Percentiles rank a stretch among this genome's conserved stretches.
These are phyloP conservation scores for Nyssa sinensis DNA, from an alignment of 148 eudicot genomes.

Conservation along the genomic window DNA sequence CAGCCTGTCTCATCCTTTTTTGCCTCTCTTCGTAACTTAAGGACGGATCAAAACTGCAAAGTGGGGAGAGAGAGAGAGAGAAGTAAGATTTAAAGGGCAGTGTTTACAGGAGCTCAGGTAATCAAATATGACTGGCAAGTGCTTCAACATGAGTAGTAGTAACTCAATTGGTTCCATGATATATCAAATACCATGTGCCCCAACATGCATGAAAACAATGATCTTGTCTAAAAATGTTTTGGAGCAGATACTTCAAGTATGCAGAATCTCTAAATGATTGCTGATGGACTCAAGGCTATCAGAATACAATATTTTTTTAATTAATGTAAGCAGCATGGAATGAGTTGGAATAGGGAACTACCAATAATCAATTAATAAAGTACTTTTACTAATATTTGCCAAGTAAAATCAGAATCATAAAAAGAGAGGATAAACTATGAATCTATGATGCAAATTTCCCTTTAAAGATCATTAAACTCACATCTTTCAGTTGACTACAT, in stretches of 20 bases:
- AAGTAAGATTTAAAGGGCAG: background rate
- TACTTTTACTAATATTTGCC: too few relatives aligned
- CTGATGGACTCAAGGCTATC: too few relatives aligned
- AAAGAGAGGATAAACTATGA: too few relatives aligned
- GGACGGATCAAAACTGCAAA: slow-evolving; percentile 74
- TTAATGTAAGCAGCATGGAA: too few relatives aligned
- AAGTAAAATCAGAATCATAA: too few relatives aligned
- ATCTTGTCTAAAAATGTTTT: background rate
- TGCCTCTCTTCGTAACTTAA: slow-evolving; percentile 77
- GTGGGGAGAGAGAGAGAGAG: background rate
- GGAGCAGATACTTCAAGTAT: background rate
- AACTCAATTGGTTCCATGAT: background rate
- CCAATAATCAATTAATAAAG: too few relatives aligned
- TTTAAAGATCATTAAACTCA: too few relatives aligned
- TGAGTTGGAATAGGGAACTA: too few relatives aligned
- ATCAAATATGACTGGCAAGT: background rate
- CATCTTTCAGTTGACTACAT: too few relatives aligned
- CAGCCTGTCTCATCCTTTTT: slow-evolving; percentile 62
- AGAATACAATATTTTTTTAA: too few relatives aligned
- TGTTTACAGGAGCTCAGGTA: too few relatives aligned
- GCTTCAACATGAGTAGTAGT: background rate
- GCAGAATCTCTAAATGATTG: background rate
- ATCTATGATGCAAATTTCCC: too few relatives aligned
- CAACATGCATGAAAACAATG: background rate
- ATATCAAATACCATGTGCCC: background rate